Conservation (phyloP, 306 rosid species). For the Fragaria ananassa region DNA sequence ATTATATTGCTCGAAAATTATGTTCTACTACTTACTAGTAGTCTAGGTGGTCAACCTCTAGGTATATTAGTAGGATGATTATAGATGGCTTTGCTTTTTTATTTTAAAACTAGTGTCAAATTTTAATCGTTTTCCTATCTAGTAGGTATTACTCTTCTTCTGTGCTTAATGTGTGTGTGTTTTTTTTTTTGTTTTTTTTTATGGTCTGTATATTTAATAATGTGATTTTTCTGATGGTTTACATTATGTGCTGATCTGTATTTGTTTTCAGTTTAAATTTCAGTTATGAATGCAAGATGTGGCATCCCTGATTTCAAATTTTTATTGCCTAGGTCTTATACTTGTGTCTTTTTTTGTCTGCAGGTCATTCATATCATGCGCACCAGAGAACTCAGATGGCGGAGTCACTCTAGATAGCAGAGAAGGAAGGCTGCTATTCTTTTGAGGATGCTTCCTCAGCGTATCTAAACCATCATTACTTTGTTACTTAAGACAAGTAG, state of each 20-base stretch:
- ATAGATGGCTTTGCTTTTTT: background rate
- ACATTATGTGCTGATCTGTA: background rate
- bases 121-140: background rate
- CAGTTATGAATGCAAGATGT: background rate
- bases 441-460: conserved; percentile 43
- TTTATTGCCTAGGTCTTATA: background rate
- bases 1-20: background rate
- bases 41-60: background rate
- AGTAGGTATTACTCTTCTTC: background rate
- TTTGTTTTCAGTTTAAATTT: background rate
- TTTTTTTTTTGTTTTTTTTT: background rate
- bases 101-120: background rate
- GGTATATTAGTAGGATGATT: background rate
- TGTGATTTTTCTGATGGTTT: background rate
- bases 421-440: conserved; percentile 68
- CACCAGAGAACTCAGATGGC: conserved; percentile 74
- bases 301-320: background rate
- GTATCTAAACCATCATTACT: conserved; percentile 58
- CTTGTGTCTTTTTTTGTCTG: conserved; percentile 10
- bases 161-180: background rate
- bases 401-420: conserved; percentile 68
- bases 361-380: conserved; percentile 91
- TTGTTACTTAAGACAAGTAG: conserved; percentile 52
- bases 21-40: background rate
- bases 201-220: background rate